These are phyloP conservation scores for Phytopythium montanum DNA, from an alignment of 352 stramenopile species.

Conservation along the genomic window DNA sequence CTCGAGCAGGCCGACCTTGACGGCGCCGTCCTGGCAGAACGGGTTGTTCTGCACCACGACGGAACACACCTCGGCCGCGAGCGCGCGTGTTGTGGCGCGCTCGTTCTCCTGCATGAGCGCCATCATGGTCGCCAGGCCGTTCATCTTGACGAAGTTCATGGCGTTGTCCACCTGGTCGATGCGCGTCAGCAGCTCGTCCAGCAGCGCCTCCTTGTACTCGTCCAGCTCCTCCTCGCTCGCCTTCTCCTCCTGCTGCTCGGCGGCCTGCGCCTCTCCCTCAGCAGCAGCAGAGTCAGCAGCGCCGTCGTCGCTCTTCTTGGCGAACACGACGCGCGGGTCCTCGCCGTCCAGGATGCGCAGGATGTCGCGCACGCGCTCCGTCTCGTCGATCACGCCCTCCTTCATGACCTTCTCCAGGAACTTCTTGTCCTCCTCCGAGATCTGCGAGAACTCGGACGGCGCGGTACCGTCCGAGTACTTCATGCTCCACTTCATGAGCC, in stretches of 20 bases:
- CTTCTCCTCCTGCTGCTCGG: constrained; percentile 27
- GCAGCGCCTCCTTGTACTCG: constrained; percentile 74
- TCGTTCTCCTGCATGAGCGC: constrained; percentile 57
- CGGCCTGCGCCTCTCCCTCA: constrained; percentile 16
- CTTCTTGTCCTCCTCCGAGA: constrained; percentile 69
- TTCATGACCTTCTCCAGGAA: constrained; percentile 85
- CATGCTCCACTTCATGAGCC: constrained; percentile 88
- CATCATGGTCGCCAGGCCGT: constrained; percentile 54
- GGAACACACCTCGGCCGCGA: constrained; percentile 74
- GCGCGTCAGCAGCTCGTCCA: constrained; percentile 82
- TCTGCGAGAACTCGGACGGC: constrained; percentile 55
- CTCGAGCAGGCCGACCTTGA: constrained; percentile 60
- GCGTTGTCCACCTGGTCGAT: constrained; percentile 89
- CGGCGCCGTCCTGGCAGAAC: constrained; percentile 70
- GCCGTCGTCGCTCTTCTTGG: constrained; percentile 32
- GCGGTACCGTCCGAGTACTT: constrained; percentile 81
- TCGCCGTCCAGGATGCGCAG: constrained; percentile 79
- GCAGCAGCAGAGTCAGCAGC: constrained; percentile 22
- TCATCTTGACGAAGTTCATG: constrained; percentile 87
- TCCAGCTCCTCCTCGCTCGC: constrained; percentile 60
- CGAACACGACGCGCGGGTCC: constrained; percentile 68
- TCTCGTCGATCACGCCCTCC: constrained; percentile 83
- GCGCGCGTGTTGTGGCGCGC: constrained; percentile 44
- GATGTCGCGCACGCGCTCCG: constrained; percentile 80
- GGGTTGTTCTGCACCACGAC: constrained; percentile 88